Evolutionary conservation across 2,329 filamentous ascomycete species (phyloP).

Genomic region (Chrysoporthe cubensis): DNA sequence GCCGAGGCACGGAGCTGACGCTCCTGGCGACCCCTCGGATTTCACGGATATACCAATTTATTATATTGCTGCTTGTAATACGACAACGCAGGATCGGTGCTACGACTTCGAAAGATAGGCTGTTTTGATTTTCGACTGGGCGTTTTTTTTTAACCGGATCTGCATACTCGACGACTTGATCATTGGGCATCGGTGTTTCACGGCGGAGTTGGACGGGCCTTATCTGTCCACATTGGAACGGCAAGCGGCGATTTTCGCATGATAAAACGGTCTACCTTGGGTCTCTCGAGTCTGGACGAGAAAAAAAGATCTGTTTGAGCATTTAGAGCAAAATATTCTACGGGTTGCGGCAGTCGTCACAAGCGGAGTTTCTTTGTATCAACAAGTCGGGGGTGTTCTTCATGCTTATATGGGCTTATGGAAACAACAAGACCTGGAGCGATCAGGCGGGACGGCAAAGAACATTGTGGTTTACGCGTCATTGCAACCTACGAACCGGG

Average conservation of each 20-base stretch:
- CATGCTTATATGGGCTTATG: constrained; percentile 28
- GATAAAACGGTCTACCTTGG: constrained; percentile 54
- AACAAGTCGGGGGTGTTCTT: constrained; percentile 36
- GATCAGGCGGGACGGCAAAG: constrained; percentile 29
- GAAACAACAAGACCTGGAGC: constrained; percentile 28
- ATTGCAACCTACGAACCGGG: constrained; percentile 28
- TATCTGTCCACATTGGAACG: constrained; percentile 36
- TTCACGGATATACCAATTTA: constrained; percentile 40
- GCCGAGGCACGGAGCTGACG: constrained; percentile 35
- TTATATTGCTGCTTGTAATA: constrained; percentile 34
- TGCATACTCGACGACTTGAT: constrained; percentile 30
- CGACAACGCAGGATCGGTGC: constrained; percentile 39
- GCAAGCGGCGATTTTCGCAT: constrained; percentile 44
- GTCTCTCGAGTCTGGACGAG: constrained; percentile 52
- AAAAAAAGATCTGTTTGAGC: constrained; percentile 45
- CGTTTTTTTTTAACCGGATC: constrained; percentile 40
- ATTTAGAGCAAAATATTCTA: constrained; percentile 54
- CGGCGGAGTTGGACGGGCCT: constrained; percentile 47
- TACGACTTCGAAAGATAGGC: constrained; percentile 45
- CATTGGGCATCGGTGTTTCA: constrained; percentile 53
- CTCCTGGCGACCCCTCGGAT: constrained; percentile 38
- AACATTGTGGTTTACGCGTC: constrained; percentile 25
- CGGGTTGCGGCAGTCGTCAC: constrained; percentile 34
- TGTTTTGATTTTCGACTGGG: constrained; percentile 50
- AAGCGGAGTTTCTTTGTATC: constrained; percentile 43